These are phyloP conservation scores for Capsella rubella DNA, from an alignment of 441 rosid genomes.

Conservation along the genomic window DNA sequence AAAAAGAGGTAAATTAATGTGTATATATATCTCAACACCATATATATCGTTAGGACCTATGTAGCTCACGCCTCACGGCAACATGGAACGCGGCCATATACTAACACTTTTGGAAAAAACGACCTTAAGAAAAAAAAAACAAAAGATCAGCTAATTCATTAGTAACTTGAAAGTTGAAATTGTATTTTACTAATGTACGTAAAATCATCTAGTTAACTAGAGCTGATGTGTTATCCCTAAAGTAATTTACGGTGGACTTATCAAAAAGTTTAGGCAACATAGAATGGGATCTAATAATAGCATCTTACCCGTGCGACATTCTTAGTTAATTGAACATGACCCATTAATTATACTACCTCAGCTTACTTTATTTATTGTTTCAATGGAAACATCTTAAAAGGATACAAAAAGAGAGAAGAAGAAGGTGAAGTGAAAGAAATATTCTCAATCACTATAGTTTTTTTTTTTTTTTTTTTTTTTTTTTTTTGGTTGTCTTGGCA, in stretches of 20 bases:
- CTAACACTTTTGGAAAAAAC: neutral
- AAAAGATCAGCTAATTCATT: no score
- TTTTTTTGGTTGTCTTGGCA: slow-evolving; percentile 17
- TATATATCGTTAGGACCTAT: neutral
- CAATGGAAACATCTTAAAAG: slow-evolving; percentile 13
- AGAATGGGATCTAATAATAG: neutral
- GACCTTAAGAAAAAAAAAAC: no score
- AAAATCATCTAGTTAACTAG: no score
- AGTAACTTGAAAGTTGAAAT: no score
- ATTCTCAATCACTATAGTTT: slow-evolving; percentile 5
- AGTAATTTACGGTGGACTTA: neutral
- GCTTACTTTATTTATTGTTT: neutral
- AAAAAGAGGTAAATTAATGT: neutral
- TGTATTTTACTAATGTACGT: no score
- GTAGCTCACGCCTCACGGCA: neutral
- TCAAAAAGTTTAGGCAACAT: neutral
- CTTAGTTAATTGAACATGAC: neutral
- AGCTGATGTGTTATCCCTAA: neutral
- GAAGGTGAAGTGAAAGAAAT: neutral
- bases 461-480: no score
- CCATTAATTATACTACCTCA: neutral
- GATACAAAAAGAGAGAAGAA: neutral
- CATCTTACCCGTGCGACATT: neutral
- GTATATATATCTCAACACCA: neutral
- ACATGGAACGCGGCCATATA: neutral